These are phyloP conservation scores for Eremothecium sinecaudum DNA, from an alignment of 1,139 yeast genomes.

Conservation along the genomic window DNA sequence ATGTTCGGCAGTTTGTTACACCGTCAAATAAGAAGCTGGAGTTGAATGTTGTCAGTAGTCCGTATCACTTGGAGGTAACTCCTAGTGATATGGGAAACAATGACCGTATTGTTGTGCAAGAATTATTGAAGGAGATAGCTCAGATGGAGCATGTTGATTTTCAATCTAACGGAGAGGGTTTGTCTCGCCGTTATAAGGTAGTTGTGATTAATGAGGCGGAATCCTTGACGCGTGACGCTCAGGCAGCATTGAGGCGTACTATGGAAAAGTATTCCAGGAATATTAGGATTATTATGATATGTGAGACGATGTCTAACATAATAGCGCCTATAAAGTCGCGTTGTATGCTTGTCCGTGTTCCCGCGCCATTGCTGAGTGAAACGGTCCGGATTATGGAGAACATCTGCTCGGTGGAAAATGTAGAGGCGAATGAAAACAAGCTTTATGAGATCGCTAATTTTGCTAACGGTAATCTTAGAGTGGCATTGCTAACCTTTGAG, in stretches of 20 bases:
- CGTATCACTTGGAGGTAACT: constrained; percentile 86
- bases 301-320: constrained; percentile 84
- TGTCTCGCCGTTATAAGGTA: constrained; percentile 68
- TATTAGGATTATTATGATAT: constrained; percentile 71
- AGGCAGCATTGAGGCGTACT: constrained; percentile 91
- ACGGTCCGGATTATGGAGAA: constrained; percentile 43
- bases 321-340: constrained; percentile 93
- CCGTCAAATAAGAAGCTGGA: constrained; percentile 69
- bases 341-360: constrained; percentile 73
- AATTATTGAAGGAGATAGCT: constrained; percentile 84
- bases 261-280: constrained; percentile 95
- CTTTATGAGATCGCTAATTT: constrained; percentile 45
- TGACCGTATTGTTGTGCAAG: constrained; percentile 91
- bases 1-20: constrained; percentile 74
- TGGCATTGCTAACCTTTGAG: constrained; percentile 71
- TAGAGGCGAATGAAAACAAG: constrained; percentile 36
- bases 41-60: constrained; percentile 81
- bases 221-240: constrained; percentile 98
- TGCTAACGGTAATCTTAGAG: constrained; percentile 65
- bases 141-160: constrained; percentile 86
- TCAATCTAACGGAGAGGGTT: constrained; percentile 26
- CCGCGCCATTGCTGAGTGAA: constrained; percentile 65
- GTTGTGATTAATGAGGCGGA: constrained; percentile 95
- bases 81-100: constrained; percentile 96
- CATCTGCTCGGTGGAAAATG: constrained; percentile 51